Conservation (phyloP, 345 rosid species). For the Clausena lansium region DNA sequence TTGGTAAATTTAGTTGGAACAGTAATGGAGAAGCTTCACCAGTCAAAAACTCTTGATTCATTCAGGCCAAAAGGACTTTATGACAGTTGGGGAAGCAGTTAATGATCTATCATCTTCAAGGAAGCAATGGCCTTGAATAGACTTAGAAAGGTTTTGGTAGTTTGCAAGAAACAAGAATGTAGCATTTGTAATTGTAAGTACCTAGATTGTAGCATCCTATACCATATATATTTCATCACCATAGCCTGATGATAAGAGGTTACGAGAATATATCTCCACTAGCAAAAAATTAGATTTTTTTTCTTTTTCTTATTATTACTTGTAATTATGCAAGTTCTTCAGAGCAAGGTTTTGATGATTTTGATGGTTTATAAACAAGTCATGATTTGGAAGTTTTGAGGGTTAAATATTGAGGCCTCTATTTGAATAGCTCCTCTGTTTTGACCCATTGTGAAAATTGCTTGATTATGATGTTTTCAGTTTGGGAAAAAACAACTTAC, state of each 20-base stretch:
- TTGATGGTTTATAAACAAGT: not conserved
- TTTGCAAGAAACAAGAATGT: not conserved
- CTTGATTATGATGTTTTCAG: no score
- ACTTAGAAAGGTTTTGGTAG: not conserved
- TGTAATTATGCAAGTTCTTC: not conserved
- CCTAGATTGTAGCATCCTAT: not conserved
- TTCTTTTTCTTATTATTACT: not conserved
- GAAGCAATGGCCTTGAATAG: not conserved
- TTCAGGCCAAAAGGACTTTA: constrained; percentile 10
- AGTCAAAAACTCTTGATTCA: constrained; percentile 1
- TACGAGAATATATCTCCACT: not conserved
- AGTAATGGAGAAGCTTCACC: constrained; percentile 26
- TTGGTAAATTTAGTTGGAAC: constrained; percentile 20
- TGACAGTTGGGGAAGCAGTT: constrained; percentile 21
- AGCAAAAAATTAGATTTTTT: not conserved
- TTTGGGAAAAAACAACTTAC: no score
- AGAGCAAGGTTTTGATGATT: not conserved
- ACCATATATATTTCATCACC: not conserved
- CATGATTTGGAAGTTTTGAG: not conserved
- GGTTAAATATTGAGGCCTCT: no score
- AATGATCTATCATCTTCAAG: constrained; percentile 12
- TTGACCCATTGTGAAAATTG: no score
- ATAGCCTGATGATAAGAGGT: not conserved
- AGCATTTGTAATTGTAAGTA: no score
- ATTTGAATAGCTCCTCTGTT: no score